These are phyloP conservation scores for Linnemannia elongata DNA, from an alignment of 192 early-diverging fungal genomes.

Conservation along the genomic window DNA sequence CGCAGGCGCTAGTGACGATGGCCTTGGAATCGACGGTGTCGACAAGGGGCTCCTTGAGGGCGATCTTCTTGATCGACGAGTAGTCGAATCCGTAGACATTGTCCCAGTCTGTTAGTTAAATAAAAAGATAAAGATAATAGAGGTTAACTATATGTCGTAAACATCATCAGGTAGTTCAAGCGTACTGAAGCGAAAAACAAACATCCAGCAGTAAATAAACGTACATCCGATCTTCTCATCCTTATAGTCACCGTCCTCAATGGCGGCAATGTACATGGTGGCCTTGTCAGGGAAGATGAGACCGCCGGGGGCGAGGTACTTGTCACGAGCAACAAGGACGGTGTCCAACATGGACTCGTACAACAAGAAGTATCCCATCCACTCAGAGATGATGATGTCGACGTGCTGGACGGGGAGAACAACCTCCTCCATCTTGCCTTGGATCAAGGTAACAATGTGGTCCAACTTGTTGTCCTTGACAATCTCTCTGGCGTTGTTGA, in stretches of 20 bases:
- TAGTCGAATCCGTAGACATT: slow-evolving; percentile 97
- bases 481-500: slow-evolving; percentile 84
- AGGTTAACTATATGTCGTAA: background rate
- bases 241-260: slow-evolving; percentile 86
- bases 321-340: slow-evolving; percentile 86
- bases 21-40: slow-evolving; percentile 79
- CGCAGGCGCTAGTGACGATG: slow-evolving; percentile 75
- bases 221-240: slow-evolving; percentile 76
- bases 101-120: slow-evolving; percentile 75
- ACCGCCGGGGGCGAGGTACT: slow-evolving; percentile 74
- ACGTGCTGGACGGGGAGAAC: slow-evolving; percentile 80
- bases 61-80: slow-evolving; percentile 83
- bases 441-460: slow-evolving; percentile 72
- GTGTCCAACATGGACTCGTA: slow-evolving; percentile 95
- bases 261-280: slow-evolving; percentile 76
- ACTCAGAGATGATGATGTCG: slow-evolving; percentile 91
- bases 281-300: slow-evolving; percentile 79
- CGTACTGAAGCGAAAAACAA: background rate
- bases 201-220: slow-evolving; percentile 1
- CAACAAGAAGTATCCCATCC: slow-evolving; percentile 95
- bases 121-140: background rate
- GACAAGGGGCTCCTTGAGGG: slow-evolving; percentile 84
- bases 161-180: background rate
- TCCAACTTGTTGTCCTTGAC: slow-evolving; percentile 81
- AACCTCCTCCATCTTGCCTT: slow-evolving; percentile 87